These are phyloP conservation scores for Sarcodon aspratus DNA, from an alignment of 768 basidiomycete genomes.

Conservation along the genomic window DNA sequence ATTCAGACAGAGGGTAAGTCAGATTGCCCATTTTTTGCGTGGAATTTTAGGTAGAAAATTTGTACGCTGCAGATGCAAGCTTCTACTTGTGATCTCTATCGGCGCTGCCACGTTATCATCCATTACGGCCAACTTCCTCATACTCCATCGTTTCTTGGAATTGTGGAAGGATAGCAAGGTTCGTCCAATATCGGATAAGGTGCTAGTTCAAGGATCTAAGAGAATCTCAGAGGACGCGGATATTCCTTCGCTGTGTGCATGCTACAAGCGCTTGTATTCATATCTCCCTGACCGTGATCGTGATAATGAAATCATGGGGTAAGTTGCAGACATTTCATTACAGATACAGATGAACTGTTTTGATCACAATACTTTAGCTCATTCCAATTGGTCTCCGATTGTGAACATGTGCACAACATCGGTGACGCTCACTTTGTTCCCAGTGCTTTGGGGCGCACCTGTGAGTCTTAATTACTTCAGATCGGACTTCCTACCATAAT, in stretches of 20 bases:
- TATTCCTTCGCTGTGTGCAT: no score
- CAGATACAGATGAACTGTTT: slow-evolving; percentile 16
- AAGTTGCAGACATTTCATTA: slow-evolving; percentile 2
- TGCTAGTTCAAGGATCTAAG: no score
- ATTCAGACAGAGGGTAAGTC: no score
- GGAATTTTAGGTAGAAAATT: no score
- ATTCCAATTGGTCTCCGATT: slow-evolving; percentile 10
- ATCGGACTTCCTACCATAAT: no score
- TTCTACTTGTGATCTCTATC: slow-evolving; percentile 11
- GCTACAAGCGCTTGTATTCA: no score
- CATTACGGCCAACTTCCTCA: slow-evolving; percentile 19
- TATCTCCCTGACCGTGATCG: slow-evolving; percentile 13
- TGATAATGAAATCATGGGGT: slow-evolving; percentile 14
- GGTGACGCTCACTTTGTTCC: slow-evolving; percentile 8
- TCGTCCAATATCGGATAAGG: no score
- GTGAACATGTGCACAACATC: slow-evolving; percentile 17
- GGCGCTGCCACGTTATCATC: slow-evolving; percentile 9
- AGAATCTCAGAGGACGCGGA: no score
- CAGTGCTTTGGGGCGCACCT: slow-evolving; percentile 20
- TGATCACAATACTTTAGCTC: no score
- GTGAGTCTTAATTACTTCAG: slow-evolving; percentile 12
- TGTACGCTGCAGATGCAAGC: slow-evolving; percentile 15
- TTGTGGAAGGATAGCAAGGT: slow-evolving; percentile 23
- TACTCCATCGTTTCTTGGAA: slow-evolving; percentile 21
- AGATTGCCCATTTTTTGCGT: no score